phyloP scores from a whole-genome alignment of 2,329 filamentous ascomycete genomes.

The Sclerotinia spermophila region DNA sequence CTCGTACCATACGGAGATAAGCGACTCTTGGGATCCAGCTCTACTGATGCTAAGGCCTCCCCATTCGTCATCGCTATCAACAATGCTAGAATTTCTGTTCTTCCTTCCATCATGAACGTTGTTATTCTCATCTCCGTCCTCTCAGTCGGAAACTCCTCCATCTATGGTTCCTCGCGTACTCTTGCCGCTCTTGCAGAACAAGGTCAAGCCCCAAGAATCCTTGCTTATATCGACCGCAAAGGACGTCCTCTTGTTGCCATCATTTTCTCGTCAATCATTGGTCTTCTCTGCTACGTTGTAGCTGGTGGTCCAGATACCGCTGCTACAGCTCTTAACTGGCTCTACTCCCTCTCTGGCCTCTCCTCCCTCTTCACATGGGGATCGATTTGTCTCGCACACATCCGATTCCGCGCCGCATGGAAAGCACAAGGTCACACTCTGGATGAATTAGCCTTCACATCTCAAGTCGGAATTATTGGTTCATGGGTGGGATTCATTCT shows the following conservation, averaged over 20 bases:
- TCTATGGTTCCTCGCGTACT: conserved; percentile 58
- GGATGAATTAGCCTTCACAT: conserved; percentile 63
- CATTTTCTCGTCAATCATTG: conserved; percentile 32
- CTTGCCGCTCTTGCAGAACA: conserved; percentile 57
- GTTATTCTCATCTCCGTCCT: conserved; percentile 57
- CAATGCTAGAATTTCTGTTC: conserved; percentile 49
- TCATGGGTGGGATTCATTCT: conserved; percentile 60
- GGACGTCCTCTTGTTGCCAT: conserved; percentile 55
- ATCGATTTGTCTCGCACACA: conserved; percentile 62
- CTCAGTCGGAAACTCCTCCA: conserved; percentile 55
- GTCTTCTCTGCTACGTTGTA: conserved; percentile 49
- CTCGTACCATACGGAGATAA: conserved; percentile 45
- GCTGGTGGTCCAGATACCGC: conserved; percentile 47
- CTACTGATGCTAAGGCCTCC: conserved; percentile 42
- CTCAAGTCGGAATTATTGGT: conserved; percentile 56
- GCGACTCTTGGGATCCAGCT: conserved; percentile 38
- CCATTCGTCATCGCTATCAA: conserved; percentile 58
- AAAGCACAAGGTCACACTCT: conserved; percentile 51
- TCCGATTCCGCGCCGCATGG: conserved; percentile 65
- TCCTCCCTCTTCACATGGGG: conserved; percentile 60
- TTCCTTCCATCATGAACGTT: conserved; percentile 56
- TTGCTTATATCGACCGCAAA: conserved; percentile 55
- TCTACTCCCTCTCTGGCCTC: conserved; percentile 60
- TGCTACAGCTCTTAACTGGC: conserved; percentile 57
- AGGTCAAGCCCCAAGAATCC: conserved; percentile 54